These are phyloP conservation scores for Tuber borchii DNA, from an alignment of 495 filamentous ascomycete genomes.

Conservation along the genomic window DNA sequence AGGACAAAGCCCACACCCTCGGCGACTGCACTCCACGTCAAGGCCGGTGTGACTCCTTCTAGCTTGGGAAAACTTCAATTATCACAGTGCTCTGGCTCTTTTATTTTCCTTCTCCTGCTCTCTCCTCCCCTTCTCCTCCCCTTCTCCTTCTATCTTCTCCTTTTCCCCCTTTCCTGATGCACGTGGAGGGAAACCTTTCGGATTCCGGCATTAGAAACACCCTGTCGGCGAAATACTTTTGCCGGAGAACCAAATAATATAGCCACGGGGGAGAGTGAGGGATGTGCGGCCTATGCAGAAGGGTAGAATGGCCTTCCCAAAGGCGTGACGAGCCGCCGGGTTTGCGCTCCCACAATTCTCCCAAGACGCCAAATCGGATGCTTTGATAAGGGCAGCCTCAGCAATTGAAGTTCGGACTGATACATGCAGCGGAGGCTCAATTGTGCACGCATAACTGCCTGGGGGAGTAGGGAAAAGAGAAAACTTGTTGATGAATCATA, in stretches of 20 bases:
- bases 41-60: not conserved
- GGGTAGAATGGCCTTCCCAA: constrained; percentile 9
- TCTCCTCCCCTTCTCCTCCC: not conserved
- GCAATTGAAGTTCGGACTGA: constrained; percentile 16
- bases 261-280: not conserved
- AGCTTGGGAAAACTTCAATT: not conserved
- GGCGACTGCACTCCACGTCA: not conserved
- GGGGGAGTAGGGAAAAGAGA: not conserved
- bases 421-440: constrained; percentile 23
- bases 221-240: constrained; percentile 5
- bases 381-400: constrained; percentile 11
- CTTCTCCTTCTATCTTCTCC: not conserved
- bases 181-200: constrained; percentile 13
- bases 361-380: constrained; percentile 16
- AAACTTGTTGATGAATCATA: constrained; percentile 27
- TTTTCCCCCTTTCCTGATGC: not conserved
- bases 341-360: constrained; percentile 20
- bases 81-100: not conserved
- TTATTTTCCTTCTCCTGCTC: not conserved
- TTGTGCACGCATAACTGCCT: constrained; percentile 18
- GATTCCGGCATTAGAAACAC: constrained; percentile 26
- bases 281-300: constrained; percentile 2
- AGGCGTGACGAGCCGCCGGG: constrained; percentile 16
- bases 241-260: constrained; percentile 6
- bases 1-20: not conserved